Evolutionary conservation across 208 protist genomes (phyloP).

Genomic region (Crithidia acanthocephali): DNA sequence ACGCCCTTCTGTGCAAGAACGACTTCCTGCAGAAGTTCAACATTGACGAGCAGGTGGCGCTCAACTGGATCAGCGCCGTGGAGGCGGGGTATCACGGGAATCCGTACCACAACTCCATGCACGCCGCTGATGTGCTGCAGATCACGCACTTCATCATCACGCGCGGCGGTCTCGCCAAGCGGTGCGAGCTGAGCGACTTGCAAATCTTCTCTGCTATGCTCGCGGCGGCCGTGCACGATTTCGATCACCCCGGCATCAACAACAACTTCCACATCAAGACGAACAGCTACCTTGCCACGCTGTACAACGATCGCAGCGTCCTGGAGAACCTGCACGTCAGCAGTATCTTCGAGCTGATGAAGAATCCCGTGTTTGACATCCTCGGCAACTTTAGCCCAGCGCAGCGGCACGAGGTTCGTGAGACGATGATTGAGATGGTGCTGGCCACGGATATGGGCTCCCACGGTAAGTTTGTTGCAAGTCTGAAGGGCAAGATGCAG

Average conservation of each 20-base stretch:
- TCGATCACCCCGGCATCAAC: conserved; percentile 96
- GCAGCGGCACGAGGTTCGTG: conserved; percentile 83
- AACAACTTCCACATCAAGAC: conserved; percentile 94
- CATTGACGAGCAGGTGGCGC: conserved; percentile 87
- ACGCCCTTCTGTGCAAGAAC: conserved; percentile 88
- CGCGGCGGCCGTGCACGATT: conserved; percentile 96
- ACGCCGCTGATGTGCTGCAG: conserved; percentile 92
- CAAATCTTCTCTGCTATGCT: conserved; percentile 93
- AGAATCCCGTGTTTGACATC: conserved; percentile 84
- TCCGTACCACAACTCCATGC: conserved; percentile 95
- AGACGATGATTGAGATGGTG: conserved; percentile 93
- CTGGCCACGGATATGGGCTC: conserved; percentile 95
- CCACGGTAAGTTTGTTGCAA: conserved; percentile 87
- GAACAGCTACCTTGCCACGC: conserved; percentile 78
- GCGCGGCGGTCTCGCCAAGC: conserved; percentile 70
- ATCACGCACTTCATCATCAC: conserved; percentile 88
- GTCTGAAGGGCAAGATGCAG: conserved; percentile 69
- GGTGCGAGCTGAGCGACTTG: conserved; percentile 73
- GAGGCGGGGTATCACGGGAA: conserved; percentile 93
- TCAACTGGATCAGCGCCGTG: conserved; percentile 91
- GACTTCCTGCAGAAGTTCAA: conserved; percentile 89
- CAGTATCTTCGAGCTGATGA: conserved; percentile 92
- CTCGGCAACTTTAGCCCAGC: conserved; percentile 77
- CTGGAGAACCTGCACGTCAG: conserved; percentile 95
- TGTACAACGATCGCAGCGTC: conserved; percentile 97